phyloP scores from a whole-genome alignment of 2,329 filamentous ascomycete genomes.

The Clonostachys chloroleuca region DNA sequence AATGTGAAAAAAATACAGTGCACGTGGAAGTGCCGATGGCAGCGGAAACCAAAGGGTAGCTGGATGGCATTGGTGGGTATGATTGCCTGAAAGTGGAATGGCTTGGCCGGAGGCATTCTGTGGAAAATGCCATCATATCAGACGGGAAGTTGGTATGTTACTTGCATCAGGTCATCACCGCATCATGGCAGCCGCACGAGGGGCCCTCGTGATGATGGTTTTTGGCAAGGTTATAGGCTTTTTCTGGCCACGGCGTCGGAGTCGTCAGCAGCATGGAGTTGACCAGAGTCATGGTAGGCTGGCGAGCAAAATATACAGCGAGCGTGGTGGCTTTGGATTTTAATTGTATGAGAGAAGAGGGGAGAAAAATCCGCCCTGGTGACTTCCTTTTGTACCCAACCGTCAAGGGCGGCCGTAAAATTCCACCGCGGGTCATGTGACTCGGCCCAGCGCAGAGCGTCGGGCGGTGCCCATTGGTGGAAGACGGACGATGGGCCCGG shows the following conservation, averaged over 20 bases:
- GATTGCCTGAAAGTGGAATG: too few relatives aligned
- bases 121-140: background rate
- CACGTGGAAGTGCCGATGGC: too few relatives aligned
- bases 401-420: background rate
- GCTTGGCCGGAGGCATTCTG: background rate
- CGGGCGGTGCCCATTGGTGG: too few relatives aligned
- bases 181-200: slow-evolving; percentile 60
- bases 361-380: slow-evolving; percentile 8
- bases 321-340: slow-evolving; percentile 33
- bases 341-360: slow-evolving; percentile 15
- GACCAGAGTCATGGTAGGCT: slow-evolving; percentile 22
- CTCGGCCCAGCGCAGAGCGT: too few relatives aligned
- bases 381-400: background rate
- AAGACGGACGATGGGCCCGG: too few relatives aligned
- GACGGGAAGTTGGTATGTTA: slow-evolving; percentile 35
- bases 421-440: background rate
- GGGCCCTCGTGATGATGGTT: slow-evolving; percentile 68
- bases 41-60: too few relatives aligned
- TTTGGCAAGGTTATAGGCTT: slow-evolving; percentile 53
- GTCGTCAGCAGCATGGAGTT: slow-evolving; percentile 40
- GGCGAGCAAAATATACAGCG: slow-evolving; percentile 27
- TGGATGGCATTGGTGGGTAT: too few relatives aligned
- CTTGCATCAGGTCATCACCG: slow-evolving; percentile 66
- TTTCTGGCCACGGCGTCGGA: slow-evolving; percentile 53
- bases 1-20: too few relatives aligned